Percentiles rank a stretch among this genome's conserved stretches.
These are phyloP conservation scores for Agaricus sinodeliciosus DNA, from an alignment of 768 basidiomycete species.

Conservation along the genomic window DNA sequence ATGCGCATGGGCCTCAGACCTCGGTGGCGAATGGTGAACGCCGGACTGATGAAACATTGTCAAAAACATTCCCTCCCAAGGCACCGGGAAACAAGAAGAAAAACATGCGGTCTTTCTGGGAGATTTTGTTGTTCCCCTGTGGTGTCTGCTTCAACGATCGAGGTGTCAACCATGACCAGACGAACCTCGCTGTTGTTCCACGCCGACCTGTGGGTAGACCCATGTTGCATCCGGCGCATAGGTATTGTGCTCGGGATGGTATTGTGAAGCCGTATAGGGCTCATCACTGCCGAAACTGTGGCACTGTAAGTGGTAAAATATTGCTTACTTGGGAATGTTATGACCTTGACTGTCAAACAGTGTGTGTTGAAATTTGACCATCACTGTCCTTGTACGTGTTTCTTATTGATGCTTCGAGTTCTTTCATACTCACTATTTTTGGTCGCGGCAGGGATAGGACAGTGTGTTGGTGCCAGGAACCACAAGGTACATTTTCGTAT, in stretches of 20 bases:
- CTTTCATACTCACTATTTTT: neutral
- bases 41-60: neutral
- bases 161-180: constrained; percentile 1
- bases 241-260: constrained; percentile 60
- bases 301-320: constrained; percentile 48
- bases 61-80: neutral
- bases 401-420: neutral
- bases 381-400: constrained; percentile 75
- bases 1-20: neutral
- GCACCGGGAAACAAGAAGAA: neutral
- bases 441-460: constrained; percentile 71
- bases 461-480: constrained; percentile 90
- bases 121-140: constrained; percentile 7
- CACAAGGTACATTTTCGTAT: constrained; percentile 54
- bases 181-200: constrained; percentile 17
- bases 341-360: constrained; percentile 26
- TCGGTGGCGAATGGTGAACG: neutral
- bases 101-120: neutral
- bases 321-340: neutral
- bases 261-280: constrained; percentile 69
- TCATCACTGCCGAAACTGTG: constrained; percentile 80
- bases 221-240: constrained; percentile 51
- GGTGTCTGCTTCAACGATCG: neutral
- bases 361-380: constrained; percentile 84
- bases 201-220: constrained; percentile 31